A percentile compares a stretch with the other conserved stretches of the same genome.
Conservation (phyloP, 176 grass and related monocot species). For the Poa annua region DNA sequence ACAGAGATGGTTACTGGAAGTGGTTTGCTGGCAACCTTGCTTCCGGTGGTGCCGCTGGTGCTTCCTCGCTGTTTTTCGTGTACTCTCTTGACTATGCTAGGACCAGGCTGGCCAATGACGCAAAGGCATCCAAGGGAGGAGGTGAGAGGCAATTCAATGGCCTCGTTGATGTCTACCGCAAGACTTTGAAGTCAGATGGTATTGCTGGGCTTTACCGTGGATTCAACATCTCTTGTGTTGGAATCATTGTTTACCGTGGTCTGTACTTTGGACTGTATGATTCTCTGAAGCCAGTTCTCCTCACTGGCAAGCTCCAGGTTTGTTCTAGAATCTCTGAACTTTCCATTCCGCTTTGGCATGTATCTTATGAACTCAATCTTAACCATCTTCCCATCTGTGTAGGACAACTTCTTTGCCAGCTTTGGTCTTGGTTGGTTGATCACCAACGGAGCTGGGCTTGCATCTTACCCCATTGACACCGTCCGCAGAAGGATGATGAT, state of each 20-base stretch:
- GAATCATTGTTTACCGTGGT: slow-evolving; percentile 96
- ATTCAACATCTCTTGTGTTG: slow-evolving; percentile 92
- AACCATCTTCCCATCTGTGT: background rate
- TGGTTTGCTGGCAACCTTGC: slow-evolving; percentile 97
- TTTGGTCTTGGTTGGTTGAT: slow-evolving; percentile 88
- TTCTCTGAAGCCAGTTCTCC: slow-evolving; percentile 86
- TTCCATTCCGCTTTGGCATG: background rate
- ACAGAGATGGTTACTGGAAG: slow-evolving; percentile 90
- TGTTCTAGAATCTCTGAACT: background rate
- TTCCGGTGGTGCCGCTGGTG: slow-evolving; percentile 92
- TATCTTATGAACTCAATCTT: background rate
- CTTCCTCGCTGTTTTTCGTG: slow-evolving; percentile 85
- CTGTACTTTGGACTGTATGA: slow-evolving; percentile 97
- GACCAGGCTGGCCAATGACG: slow-evolving; percentile 85
- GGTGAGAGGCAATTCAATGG: slow-evolving; percentile 95
- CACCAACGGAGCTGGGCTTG: slow-evolving; percentile 88
- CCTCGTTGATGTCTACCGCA: slow-evolving; percentile 90
- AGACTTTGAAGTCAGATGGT: slow-evolving; percentile 79
- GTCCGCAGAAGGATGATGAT: slow-evolving; percentile 99
- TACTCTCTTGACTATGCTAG: slow-evolving; percentile 94
- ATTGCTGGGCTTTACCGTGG: slow-evolving; percentile 94
- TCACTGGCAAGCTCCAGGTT: slow-evolving; percentile 83
- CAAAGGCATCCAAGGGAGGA: slow-evolving; percentile 85
- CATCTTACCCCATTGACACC: slow-evolving; percentile 90
- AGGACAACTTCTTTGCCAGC: slow-evolving; percentile 97